Evolutionary conservation across 2,329 filamentous ascomycete species (phyloP).

Genomic region (Thyridium curvatum): DNA sequence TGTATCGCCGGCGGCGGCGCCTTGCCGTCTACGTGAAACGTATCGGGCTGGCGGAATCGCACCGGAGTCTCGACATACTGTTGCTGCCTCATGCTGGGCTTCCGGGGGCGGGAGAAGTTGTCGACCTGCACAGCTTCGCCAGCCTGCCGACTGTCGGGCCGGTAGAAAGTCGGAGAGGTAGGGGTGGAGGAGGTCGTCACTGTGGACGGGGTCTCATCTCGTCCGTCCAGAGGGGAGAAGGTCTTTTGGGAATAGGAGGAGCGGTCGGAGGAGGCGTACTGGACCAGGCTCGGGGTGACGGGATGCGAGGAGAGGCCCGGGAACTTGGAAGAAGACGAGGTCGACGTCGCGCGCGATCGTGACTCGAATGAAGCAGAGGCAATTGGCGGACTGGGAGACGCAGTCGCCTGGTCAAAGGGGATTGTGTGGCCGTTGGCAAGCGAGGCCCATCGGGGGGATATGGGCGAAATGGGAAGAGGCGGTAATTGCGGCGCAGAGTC

Average conservation of each 20-base stretch:
- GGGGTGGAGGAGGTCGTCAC: slow-evolving; percentile 9
- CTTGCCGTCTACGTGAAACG: slow-evolving; percentile 6
- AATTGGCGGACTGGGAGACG: slow-evolving; percentile 5
- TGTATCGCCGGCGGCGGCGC: slow-evolving; percentile 9
- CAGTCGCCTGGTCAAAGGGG: slow-evolving; percentile 16
- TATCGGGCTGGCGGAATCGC: slow-evolving; percentile 15
- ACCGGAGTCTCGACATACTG: slow-evolving; percentile 14
- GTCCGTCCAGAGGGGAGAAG: slow-evolving; percentile 6
- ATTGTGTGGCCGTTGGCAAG: slow-evolving; percentile 18
- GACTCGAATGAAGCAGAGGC: slow-evolving; percentile 5
- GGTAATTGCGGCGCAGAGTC: slow-evolving; percentile 18
- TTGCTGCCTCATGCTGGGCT: slow-evolving; percentile 42
- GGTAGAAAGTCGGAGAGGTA: slow-evolving; percentile 16
- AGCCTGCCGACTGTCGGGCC: slow-evolving; percentile 20
- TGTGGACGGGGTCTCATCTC: slow-evolving; percentile 11
- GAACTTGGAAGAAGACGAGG: slow-evolving; percentile 18
- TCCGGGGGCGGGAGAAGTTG: slow-evolving; percentile 56
- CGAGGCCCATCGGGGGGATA: slow-evolving; percentile 42
- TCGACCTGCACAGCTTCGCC: slow-evolving; percentile 28
- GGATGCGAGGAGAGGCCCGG: slow-evolving; percentile 23
- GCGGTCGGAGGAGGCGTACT: background rate
- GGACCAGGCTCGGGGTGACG: slow-evolving; percentile 13
- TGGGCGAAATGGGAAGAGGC: slow-evolving; percentile 24
- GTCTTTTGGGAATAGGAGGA: slow-evolving; percentile 2
- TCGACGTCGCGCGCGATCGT: slow-evolving; percentile 11